Base-by-base conservation (phyloP, 192 early-diverging fungal species). In the Backusella australiensis region DNA sequence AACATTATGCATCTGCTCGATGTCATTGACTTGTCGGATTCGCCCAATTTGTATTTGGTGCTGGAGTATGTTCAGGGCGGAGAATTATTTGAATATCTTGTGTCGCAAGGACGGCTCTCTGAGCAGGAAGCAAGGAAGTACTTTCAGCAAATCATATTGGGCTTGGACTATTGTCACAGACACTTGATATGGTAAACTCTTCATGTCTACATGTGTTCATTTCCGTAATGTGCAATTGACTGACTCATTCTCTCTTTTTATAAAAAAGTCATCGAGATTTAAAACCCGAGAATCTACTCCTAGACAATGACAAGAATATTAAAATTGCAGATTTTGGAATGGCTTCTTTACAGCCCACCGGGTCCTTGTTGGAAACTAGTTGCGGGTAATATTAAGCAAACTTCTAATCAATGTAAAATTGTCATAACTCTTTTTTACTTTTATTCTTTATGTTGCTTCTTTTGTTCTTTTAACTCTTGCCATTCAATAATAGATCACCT, bases 311-410 rank as follows among this genome's bases (percentile, higher is more conserved):
- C 6, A 63, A 82, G 12, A 79, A 85, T 69, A 89, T 89, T 63
- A 99, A 96, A 88, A 93, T 99, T 72, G 91, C 94, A 29, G 98
- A 99, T 82, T 99, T 99, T 88, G 98, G 97, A 2, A 84, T 98
- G 75, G 95, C 97, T 17, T 82, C 81, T 2, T 67, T 82, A 36
- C 81, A 82, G 39, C 81, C 87, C 9, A 39, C 77, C 0, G 87
- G 85, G 14, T 84, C 82, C 12, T 80, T 90, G 78, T 80, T 92
- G 21, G 87, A 89, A 71, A 92, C 91, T 9, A 87, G 85, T 76
- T 92, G 91, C 76, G 91, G 91, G 89, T 88, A 86, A 81, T 69
- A 46, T 41, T 36, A 44, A 67, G 34, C 29, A 32, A 68, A 86
- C 80, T 69, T 46, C 32, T 36, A 44, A 67, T 38, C 29, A 32